Conservation (phyloP, 169 alveolate species). For the Besnoitia besnoiti region DNA sequence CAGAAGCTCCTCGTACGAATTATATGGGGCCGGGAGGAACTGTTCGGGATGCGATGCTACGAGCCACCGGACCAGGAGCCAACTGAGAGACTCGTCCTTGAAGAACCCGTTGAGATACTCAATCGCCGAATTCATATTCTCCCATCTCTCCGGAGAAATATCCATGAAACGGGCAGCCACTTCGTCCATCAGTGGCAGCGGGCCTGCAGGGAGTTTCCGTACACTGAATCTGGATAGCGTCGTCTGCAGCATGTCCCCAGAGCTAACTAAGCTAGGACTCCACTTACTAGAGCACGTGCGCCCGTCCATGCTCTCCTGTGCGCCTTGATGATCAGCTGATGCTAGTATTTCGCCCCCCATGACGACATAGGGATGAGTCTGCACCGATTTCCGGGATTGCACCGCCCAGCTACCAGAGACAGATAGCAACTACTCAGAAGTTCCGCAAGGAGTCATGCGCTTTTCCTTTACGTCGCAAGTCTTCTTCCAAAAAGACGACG, state of each 20-base stretch:
- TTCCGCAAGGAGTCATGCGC: too few relatives aligned
- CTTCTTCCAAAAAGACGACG: too few relatives aligned
- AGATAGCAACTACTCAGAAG: too few relatives aligned
- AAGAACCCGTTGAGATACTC: neutral
- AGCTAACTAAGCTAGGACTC: neutral
- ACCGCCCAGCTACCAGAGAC: too few relatives aligned
- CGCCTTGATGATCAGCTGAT: neutral
- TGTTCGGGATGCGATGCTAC: conserved; percentile 36
- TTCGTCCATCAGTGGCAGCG: conserved; percentile 37
- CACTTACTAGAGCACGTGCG: neutral
- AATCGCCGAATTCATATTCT: neutral
- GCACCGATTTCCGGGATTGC: too few relatives aligned
- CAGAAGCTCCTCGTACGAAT: conserved; percentile 21
- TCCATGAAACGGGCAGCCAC: conserved; percentile 25
- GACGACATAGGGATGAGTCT: too few relatives aligned
- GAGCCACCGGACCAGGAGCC: conserved; percentile 34
- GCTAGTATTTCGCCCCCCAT: neutral
- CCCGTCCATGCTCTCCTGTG: neutral
- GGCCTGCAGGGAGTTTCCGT: conserved; percentile 14
- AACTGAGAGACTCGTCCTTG: neutral
- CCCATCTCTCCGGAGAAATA: conserved; percentile 29
- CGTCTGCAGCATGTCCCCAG: neutral
- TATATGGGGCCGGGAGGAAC: conserved; percentile 26
- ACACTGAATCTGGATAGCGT: conserved; percentile 5
- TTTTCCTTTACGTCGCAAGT: too few relatives aligned